phyloP scores from a whole-genome alignment of 2,329 filamentous ascomycete species.

The Exophiala phaeomuriformis region DNA sequence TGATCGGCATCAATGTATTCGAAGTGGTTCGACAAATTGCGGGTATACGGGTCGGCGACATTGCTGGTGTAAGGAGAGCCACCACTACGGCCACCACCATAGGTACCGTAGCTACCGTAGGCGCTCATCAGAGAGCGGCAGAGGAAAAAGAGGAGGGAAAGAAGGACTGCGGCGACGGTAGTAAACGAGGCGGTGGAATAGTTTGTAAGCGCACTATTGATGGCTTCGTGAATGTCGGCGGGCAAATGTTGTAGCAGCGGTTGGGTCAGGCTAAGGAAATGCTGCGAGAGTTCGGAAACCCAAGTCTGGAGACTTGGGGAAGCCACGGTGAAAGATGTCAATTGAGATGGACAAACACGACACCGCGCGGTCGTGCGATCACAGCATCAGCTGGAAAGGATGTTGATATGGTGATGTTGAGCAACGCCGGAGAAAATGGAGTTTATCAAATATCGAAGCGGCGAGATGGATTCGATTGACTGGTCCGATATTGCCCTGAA shows the following conservation, averaged over 20 bases:
- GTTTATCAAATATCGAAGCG: background rate
- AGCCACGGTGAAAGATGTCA: conserved; percentile 23
- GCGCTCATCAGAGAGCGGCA: conserved; percentile 27
- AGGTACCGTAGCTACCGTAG: conserved; percentile 19
- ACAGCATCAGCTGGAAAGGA: background rate
- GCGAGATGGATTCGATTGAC: background rate
- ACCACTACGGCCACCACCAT: conserved; percentile 17
- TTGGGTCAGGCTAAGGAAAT: conserved; percentile 15
- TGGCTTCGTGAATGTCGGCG: conserved; percentile 10
- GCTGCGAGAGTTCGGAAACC: conserved; percentile 15
- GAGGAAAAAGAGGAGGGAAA: conserved; percentile 25
- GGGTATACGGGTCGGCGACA: conserved; percentile 14
- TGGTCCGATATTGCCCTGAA: background rate
- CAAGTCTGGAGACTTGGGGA: conserved; percentile 23
- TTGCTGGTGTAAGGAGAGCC: conserved; percentile 22
- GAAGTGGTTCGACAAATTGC: conserved; percentile 23
- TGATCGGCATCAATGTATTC: conserved; percentile 26
- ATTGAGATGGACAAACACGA: background rate
- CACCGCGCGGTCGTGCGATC: background rate
- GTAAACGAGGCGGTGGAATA: conserved; percentile 26
- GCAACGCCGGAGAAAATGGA: background rate
- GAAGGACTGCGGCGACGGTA: conserved; percentile 23
- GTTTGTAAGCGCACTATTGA: conserved; percentile 15
- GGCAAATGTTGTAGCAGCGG: conserved; percentile 15
- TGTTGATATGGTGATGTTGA: background rate